Evolutionary conservation across 2,329 filamentous ascomycete species (phyloP).

Genomic region (Hymenoscyphus infarciens): DNA sequence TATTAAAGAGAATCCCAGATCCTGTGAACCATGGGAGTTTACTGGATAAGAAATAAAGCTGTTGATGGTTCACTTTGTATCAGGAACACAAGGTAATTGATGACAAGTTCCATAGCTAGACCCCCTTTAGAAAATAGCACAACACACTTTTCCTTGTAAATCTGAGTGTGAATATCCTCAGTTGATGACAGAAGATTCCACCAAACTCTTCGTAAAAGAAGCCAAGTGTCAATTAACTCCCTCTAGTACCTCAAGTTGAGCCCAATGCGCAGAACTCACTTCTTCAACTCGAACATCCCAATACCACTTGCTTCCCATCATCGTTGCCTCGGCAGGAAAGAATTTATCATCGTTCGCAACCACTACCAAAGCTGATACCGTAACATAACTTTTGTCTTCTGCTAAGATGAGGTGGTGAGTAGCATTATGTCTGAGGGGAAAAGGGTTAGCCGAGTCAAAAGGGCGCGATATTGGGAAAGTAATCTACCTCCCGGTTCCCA

Average conservation of each 20-base stretch:
- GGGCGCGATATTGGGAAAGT: background rate
- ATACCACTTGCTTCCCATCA: background rate
- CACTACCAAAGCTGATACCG: background rate
- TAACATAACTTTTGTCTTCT: background rate
- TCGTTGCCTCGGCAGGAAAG: background rate
- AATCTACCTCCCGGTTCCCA: conserved; percentile 48
- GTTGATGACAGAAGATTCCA: background rate
- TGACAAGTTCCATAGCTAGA: background rate
- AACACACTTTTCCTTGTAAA: background rate
- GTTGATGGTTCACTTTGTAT: background rate
- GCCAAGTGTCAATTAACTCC: background rate
- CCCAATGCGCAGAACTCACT: conserved; percentile 8
- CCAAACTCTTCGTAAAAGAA: background rate
- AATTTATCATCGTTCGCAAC: conserved; percentile 5
- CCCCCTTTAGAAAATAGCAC: too few relatives aligned
- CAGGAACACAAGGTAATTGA: background rate
- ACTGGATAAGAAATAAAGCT: too few relatives aligned
- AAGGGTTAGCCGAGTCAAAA: background rate
- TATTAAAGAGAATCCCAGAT: background rate
- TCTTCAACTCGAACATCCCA: conserved; percentile 4
- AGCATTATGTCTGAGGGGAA: conserved; percentile 1
- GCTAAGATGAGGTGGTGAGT: background rate
- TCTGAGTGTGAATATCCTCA: background rate
- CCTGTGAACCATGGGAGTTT: background rate
- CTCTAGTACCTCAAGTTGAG: conserved; percentile 3